These are phyloP conservation scores for Quercus agrifolia DNA, from an alignment of 306 rosid species.

Conservation along the genomic window DNA sequence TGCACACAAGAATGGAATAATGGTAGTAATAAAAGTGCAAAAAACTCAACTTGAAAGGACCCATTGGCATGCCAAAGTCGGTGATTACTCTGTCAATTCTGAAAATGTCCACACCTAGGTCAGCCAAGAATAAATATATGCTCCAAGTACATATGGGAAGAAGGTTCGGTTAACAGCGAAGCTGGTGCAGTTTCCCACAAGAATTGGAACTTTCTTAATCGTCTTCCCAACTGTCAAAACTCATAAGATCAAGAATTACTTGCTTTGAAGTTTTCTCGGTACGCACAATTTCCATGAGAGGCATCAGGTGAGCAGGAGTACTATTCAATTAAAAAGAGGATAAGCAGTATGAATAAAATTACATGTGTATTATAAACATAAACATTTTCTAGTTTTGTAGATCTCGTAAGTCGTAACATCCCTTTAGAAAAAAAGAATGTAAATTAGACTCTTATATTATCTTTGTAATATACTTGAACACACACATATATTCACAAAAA, in stretches of 20 bases:
- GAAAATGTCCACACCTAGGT: conserved; percentile 76
- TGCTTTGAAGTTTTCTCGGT: conserved; percentile 80
- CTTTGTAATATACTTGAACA: too few relatives aligned
- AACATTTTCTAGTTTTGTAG: too few relatives aligned
- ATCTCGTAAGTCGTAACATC: too few relatives aligned
- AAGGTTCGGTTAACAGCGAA: conserved; percentile 93
- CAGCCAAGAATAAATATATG: conserved; percentile 42
- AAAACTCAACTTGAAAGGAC: conserved; percentile 75
- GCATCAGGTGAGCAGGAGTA: conserved; percentile 92
- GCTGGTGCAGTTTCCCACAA: conserved; percentile 95
- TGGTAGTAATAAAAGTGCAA: conserved; percentile 20
- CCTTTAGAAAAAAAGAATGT: too few relatives aligned
- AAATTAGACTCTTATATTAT: too few relatives aligned
- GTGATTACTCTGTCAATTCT: conserved; percentile 72
- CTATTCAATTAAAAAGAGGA: conserved; percentile 49
- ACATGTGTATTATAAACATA: neutral
- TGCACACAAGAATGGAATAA: too few relatives aligned
- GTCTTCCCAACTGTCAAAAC: conserved; percentile 60
- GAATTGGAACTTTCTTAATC: conserved; percentile 83
- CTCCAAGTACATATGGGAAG: conserved; percentile 84
- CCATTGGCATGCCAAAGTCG: conserved; percentile 84
- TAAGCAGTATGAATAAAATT: conserved; percentile 17
- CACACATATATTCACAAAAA: neutral
- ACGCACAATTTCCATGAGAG: conserved; percentile 91
- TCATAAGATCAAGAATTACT: conserved; percentile 80